These are phyloP conservation scores for Claviceps humidiphila DNA, from an alignment of 2,329 filamentous ascomycete genomes.

Conservation along the genomic window DNA sequence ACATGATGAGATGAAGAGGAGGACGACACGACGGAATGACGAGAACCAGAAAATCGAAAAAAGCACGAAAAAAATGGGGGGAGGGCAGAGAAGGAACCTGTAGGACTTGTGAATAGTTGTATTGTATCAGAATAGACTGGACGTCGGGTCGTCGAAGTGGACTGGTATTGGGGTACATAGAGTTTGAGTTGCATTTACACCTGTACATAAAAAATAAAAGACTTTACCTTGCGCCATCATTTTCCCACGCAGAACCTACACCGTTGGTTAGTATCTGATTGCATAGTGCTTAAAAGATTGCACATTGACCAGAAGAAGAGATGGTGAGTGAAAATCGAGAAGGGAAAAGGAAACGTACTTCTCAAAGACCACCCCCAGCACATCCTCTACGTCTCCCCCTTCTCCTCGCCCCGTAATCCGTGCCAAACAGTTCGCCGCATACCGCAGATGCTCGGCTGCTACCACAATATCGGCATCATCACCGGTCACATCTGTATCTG, in stretches of 20 bases:
- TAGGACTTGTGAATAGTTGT: not conserved
- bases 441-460: slow-evolving; percentile 77
- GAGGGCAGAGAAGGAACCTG: not conserved
- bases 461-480: slow-evolving; percentile 68
- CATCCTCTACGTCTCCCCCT: slow-evolving; percentile 83
- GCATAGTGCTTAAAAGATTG: not conserved
- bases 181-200: not conserved
- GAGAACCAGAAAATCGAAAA: not conserved
- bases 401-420: slow-evolving; percentile 80
- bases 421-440: slow-evolving; percentile 67
- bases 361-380: slow-evolving; percentile 92
- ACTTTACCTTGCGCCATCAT: slow-evolving; percentile 11
- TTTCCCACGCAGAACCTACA: slow-evolving; percentile 35
- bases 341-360: slow-evolving; percentile 50
- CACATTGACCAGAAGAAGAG: not conserved
- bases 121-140: not conserved
- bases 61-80: not conserved
- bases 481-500: slow-evolving; percentile 5
- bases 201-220: too few relatives aligned
- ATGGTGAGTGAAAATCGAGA: not conserved
- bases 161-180: not conserved
- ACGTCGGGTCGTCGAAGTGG: not conserved
- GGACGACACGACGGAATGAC: not conserved
- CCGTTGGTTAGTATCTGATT: slow-evolving; percentile 4
- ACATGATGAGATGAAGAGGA: too few relatives aligned